Conservation (phyloP, 805 yeast genomes). For the Cyberlindnera samutprakarnensis region DNA sequence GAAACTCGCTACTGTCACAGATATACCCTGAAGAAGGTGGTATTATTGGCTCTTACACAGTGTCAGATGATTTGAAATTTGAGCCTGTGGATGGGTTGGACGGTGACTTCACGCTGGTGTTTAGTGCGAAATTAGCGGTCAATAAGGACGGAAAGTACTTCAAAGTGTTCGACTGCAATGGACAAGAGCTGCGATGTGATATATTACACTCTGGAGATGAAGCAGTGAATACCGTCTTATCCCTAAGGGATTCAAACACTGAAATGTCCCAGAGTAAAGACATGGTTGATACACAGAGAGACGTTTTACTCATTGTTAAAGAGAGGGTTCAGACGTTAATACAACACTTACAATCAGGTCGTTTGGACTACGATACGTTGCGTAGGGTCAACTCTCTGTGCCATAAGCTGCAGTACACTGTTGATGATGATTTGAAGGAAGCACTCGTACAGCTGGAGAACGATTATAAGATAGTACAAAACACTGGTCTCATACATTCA, state of each 20-base stretch:
- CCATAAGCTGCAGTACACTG: conserved; percentile 17
- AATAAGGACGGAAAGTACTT: conserved; percentile 10
- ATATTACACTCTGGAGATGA: conserved; percentile 6
- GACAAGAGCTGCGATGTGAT: conserved; percentile 2
- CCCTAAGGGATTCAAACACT: conserved; percentile 3
- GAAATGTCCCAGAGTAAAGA: conserved; percentile 6
- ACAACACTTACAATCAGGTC: neutral
- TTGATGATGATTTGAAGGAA: conserved; percentile 9
- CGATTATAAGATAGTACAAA: conserved; percentile 14
- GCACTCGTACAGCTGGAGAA: conserved; percentile 16
- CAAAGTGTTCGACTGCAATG: conserved; percentile 3
- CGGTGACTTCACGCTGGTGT: conserved; percentile 3
- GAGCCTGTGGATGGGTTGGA: neutral
- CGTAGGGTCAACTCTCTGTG: conserved; percentile 15
- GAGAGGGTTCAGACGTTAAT: conserved; percentile 2
- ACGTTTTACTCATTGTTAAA: conserved; percentile 5
- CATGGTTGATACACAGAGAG: conserved; percentile 5
- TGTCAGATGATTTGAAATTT: conserved; percentile 3
- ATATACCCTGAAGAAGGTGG: conserved; percentile 11
- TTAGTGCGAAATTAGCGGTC: conserved; percentile 4
- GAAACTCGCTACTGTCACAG: conserved; percentile 10
- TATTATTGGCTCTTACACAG: conserved; percentile 8
- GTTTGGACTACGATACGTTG: conserved; percentile 4
- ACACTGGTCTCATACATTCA: conserved; percentile 13
- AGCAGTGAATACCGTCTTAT: conserved; percentile 9